phyloP scores from a whole-genome alignment of 176 grass and related monocot species.

The Canna indica region DNA sequence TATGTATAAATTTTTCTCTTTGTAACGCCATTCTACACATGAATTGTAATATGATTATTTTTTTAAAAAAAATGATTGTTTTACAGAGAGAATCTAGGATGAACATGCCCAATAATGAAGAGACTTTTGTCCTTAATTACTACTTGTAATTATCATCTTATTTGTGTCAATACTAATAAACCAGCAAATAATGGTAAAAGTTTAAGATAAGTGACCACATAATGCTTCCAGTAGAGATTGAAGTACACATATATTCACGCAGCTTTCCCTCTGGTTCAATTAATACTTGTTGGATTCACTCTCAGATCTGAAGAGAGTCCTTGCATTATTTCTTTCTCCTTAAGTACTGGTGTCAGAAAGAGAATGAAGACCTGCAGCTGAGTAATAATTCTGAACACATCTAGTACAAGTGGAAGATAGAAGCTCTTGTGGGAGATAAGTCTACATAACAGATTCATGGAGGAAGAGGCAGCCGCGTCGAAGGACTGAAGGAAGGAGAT shows the following conservation, averaged over 20 bases:
- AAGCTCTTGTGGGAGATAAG: not conserved
- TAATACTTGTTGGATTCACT: not conserved
- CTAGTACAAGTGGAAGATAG: not conserved
- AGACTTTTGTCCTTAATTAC: not conserved
- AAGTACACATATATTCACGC: not conserved
- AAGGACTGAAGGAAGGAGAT: not conserved
- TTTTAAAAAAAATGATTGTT: too few species aligned
- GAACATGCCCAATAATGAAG: not conserved
- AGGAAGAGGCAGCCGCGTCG: not conserved
- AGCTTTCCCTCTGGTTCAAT: not conserved
- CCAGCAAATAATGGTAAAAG: not conserved
- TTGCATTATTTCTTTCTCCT: not conserved
- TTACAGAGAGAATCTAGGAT: too few species aligned
- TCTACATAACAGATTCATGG: not conserved
- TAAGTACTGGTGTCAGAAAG: not conserved
- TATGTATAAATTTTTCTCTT: too few species aligned
- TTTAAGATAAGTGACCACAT: not conserved
- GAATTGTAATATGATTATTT: too few species aligned
- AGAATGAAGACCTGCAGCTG: not conserved
- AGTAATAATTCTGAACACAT: not conserved
- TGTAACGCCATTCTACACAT: too few species aligned
- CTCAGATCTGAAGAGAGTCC: constrained; percentile 4
- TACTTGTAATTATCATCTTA: not conserved
- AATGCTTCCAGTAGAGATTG: too few species aligned
- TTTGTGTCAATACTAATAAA: not conserved